Conservation (phyloP, 202 grass and related monocot species). For the Musa balbisiana region DNA sequence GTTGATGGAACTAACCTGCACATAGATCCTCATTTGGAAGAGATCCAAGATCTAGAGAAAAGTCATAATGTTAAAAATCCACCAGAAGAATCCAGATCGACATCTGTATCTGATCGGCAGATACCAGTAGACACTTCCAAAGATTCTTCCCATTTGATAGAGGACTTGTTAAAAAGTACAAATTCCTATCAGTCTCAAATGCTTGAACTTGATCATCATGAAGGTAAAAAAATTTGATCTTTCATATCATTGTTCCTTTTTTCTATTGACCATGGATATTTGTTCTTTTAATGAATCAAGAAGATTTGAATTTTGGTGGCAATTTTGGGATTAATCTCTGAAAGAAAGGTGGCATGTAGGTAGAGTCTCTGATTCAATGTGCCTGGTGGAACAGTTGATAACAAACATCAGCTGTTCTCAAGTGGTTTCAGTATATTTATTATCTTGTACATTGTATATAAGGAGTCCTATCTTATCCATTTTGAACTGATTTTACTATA, state of each 20-base stretch:
- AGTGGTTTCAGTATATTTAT: too few relatives aligned
- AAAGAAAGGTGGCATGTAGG: too few relatives aligned
- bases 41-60: constrained; percentile 24
- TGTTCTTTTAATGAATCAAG: background rate
- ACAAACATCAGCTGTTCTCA: too few relatives aligned
- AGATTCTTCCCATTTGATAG: constrained; percentile 47
- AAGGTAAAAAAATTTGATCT: constrained; percentile 34
- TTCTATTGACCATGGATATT: background rate
- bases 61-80: constrained; percentile 9
- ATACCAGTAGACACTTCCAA: constrained; percentile 34
- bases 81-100: constrained; percentile 25
- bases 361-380: too few relatives aligned
- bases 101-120: constrained; percentile 39
- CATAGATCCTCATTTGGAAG: constrained; percentile 23
- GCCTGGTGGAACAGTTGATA: too few relatives aligned
- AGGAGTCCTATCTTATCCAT: too few relatives aligned
- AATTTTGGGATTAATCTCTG: background rate
- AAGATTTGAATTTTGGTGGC: background rate
- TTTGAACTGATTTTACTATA: too few relatives aligned
- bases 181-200: constrained; percentile 44
- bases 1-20: constrained; percentile 20
- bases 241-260: background rate
- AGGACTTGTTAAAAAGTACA: constrained; percentile 34
- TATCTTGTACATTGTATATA: too few relatives aligned
- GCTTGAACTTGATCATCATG: constrained; percentile 35